phyloP scores from a whole-genome alignment of 192 early-diverging fungal genomes.

The Dissophora ornata region DNA sequence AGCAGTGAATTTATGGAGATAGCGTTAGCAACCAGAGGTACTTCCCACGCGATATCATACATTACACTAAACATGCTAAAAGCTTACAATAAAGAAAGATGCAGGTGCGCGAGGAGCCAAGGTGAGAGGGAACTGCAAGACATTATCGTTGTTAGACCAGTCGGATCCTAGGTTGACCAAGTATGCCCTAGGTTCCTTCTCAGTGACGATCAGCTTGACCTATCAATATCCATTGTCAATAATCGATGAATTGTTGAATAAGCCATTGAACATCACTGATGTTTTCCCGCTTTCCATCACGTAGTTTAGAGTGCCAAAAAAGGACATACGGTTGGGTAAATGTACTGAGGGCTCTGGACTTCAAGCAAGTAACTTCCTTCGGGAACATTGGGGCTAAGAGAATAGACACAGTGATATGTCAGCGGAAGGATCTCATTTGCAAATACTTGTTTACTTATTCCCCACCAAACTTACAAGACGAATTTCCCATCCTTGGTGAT shows the following conservation, averaged over 20 bases:
- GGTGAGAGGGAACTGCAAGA: conserved; percentile 58
- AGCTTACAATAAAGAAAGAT: conserved; percentile 64
- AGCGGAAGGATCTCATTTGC: not conserved
- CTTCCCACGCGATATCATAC: too few species aligned
- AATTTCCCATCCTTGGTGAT: conserved; percentile 60
- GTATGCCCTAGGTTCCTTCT: conserved; percentile 45
- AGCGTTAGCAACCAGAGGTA: too few species aligned
- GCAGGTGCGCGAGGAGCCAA: conserved; percentile 54
- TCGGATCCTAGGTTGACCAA: conserved; percentile 57
- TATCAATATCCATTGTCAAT: too few species aligned
- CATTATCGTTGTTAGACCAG: conserved; percentile 60
- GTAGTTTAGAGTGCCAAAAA: too few species aligned
- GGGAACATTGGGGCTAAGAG: conserved; percentile 55
- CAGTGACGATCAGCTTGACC: conserved; percentile 61
- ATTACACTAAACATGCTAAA: too few species aligned
- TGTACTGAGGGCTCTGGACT: conserved; percentile 61
- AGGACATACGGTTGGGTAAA: conserved; percentile 62
- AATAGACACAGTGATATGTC: conserved; percentile 3
- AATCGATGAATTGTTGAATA: too few species aligned
- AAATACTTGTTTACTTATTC: too few species aligned
- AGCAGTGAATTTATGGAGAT: too few species aligned
- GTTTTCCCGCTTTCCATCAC: too few species aligned
- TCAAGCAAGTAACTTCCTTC: conserved; percentile 66
- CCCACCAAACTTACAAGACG: conserved; percentile 60
- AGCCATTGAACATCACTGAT: too few species aligned